These are phyloP conservation scores for Chaetomidium leptoderma DNA, from an alignment of 495 filamentous ascomycete species.

Conservation along the genomic window DNA sequence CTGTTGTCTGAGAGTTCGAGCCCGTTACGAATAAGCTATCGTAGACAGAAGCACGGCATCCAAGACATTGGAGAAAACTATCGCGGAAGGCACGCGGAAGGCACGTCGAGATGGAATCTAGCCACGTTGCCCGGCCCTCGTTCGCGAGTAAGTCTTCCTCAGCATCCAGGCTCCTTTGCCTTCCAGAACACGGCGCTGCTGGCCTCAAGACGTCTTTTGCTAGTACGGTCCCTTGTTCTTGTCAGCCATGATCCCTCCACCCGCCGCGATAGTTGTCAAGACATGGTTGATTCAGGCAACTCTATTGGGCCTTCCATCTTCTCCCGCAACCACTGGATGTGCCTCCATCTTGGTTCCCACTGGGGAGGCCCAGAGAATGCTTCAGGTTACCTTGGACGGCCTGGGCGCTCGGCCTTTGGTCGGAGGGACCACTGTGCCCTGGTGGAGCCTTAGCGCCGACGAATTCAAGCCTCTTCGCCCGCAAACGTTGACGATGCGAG, in stretches of 20 bases:
- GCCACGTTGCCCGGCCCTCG: no score
- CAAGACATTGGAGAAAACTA: no score
- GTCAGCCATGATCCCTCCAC: background rate
- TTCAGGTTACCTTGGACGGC: background rate
- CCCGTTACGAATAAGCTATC: background rate
- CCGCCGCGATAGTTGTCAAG: constrained; percentile 7
- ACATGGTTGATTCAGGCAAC: constrained; percentile 9
- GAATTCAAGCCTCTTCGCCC: background rate
- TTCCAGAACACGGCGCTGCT: background rate
- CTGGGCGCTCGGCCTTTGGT: background rate
- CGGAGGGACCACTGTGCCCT: background rate
- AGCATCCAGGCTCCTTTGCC: background rate
- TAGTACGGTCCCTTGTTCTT: background rate
- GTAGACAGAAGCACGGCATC: background rate
- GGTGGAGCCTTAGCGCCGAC: background rate
- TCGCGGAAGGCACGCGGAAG: no score
- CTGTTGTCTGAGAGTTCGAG: background rate
- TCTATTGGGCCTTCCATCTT: constrained; percentile 2
- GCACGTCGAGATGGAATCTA: no score
- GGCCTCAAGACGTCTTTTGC: background rate
- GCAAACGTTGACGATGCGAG: background rate
- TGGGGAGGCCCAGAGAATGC: no score
- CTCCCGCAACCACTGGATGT: no score
- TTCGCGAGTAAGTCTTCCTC: no score
- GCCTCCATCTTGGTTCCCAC: no score